Evolutionary conservation across 495 filamentous ascomycete species (phyloP).

Genomic region (Xylaria bambusicola): DNA sequence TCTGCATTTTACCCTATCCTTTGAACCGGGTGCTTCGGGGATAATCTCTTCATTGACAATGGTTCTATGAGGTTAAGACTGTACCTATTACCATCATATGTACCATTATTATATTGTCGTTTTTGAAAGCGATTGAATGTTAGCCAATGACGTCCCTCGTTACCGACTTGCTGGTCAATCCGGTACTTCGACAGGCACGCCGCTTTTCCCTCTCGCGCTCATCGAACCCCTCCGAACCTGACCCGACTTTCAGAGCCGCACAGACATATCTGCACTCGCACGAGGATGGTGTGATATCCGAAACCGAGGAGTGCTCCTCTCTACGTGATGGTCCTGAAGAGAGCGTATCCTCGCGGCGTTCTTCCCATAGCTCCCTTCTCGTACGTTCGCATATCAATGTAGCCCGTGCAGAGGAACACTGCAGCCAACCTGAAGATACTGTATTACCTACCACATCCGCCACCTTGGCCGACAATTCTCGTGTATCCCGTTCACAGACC

Average conservation of each 20-base stretch:
- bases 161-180: slow-evolving; percentile 72
- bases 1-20: background rate
- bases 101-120: background rate
- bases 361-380: slow-evolving; percentile 28
- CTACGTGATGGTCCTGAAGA: slow-evolving; percentile 22
- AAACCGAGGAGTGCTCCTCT: slow-evolving; percentile 32
- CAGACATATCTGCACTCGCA: slow-evolving; percentile 15
- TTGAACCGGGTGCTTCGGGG: background rate
- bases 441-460: slow-evolving; percentile 5
- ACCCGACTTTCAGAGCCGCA: slow-evolving; percentile 17
- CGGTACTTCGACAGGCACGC: slow-evolving; percentile 73
- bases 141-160: slow-evolving; percentile 72
- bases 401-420: slow-evolving; percentile 1
- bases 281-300: slow-evolving; percentile 32
- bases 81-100: background rate
- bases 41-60: slow-evolving; percentile 1
- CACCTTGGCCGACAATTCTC: slow-evolving; percentile 10
- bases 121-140: background rate
- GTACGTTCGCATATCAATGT: slow-evolving; percentile 20
- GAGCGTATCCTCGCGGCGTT: slow-evolving; percentile 24
- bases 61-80: slow-evolving; percentile 10
- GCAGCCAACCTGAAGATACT: background rate
- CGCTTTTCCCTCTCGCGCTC: slow-evolving; percentile 59
- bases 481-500: slow-evolving; percentile 11
- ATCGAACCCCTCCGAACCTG: slow-evolving; percentile 35